Evolutionary conservation across 176 grass and related monocot species (phyloP).

Genomic region (Avena eriantha): DNA sequence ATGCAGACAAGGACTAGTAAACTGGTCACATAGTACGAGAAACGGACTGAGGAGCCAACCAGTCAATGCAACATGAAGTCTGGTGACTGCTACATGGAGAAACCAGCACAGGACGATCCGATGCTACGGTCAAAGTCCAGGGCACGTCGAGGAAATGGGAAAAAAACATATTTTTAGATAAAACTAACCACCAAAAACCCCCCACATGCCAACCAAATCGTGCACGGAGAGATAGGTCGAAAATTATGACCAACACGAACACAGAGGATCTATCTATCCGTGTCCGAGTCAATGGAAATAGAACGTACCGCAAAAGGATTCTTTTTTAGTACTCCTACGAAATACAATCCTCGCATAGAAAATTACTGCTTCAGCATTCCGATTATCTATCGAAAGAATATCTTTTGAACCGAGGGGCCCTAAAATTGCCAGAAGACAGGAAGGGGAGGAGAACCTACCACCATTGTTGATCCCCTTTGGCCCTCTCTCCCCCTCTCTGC

Average conservation of each 20-base stretch:
- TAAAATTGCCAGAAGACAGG: not conserved
- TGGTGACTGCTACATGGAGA: not conserved
- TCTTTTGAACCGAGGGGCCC: not conserved
- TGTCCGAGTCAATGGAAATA: not conserved
- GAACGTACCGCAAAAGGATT: not conserved
- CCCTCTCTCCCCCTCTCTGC: not conserved
- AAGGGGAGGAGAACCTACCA: constrained; percentile 25
- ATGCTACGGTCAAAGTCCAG: not conserved
- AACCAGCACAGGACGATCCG: not conserved
- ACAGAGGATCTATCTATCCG: not conserved
- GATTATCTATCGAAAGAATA: not conserved
- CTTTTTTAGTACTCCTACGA: not conserved
- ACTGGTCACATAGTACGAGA: not conserved
- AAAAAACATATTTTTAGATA: not conserved
- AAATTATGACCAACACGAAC: not conserved
- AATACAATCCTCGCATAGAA: not conserved
- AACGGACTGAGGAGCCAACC: not conserved
- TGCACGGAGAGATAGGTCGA: not conserved
- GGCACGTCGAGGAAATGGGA: not conserved
- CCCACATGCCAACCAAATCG: not conserved
- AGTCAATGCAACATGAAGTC: not conserved
- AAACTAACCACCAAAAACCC: not conserved
- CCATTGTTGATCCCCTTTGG: constrained; percentile 40
- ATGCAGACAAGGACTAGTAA: constrained; percentile 1
- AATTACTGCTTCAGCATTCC: not conserved